Base-by-base conservation (phyloP, 306 rosid species). In the Vigna unguiculata region DNA sequence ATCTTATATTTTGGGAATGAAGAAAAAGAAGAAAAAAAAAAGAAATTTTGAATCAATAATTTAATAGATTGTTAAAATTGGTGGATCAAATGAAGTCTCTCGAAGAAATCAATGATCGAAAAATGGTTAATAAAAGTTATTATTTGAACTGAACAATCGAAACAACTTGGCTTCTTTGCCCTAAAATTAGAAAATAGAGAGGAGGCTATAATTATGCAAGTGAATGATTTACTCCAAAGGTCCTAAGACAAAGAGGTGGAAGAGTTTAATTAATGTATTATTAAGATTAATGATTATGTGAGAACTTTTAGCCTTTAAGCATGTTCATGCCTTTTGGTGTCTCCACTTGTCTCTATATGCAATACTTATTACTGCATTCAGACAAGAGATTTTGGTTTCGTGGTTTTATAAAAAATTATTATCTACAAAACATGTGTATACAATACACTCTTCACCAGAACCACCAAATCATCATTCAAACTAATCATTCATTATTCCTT, bases 341-440 rank as follows among this genome's bases (percentile, higher is more conserved):
- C 9, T 41, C 24, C 59, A 51, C 48, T 25, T 61, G 72, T 71
- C 73, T 25, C 66, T 16, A 34, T 24, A 8, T 61, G 25, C 52
- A 32, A 24, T 57, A 41, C 30, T 22, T 19, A 28, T 1, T 19
- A 57, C 13, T 69, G 64, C 22, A 20, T 79, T 14, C 11, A 6
- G 83, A 72, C 83, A 71, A 79, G 32, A 52, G 49, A 2, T 62
- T 72, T 53, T 19, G 77, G 40, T 62, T 45, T 46, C 7, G 13
- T 78, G 28, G 3, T 34, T 58, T 55, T 72, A 17, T 52, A 17
- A 58, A 9, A 6, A 53, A 0, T 7, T 1, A 6, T 34, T 34
- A 34, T 43, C 20, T 55, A 7, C 7, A 36, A 2, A 59, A 21
- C 20, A 34, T 38, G 47, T 24, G 25, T 51, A 60, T 61, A 38